Percentiles rank a stretch among this genome's conserved stretches.
These are phyloP conservation scores for Cornus suecica DNA, from an alignment of 148 eudicot genomes.

Conservation along the genomic window DNA sequence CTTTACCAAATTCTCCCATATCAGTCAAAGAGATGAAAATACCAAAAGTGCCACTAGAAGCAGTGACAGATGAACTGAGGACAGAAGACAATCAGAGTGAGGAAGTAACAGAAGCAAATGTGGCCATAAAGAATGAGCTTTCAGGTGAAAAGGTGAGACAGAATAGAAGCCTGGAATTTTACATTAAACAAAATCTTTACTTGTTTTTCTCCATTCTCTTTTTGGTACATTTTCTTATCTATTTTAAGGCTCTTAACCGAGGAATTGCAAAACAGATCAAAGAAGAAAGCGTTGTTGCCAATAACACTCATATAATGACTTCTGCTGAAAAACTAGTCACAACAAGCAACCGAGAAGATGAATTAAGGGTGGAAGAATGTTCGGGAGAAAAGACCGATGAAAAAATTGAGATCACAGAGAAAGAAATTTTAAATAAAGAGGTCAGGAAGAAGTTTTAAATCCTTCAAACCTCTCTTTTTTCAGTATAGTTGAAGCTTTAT, in stretches of 20 bases:
- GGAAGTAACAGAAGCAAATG: constrained; percentile 21
- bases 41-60: constrained; percentile 18
- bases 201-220: background rate
- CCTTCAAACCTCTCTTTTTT: constrained; percentile 1
- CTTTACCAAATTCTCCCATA: background rate
- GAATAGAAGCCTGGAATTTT: background rate
- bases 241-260: constrained; percentile 6
- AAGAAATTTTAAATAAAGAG: constrained; percentile 5
- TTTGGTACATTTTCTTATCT: background rate
- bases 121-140: constrained; percentile 14
- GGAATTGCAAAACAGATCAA: constrained; percentile 15
- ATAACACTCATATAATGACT: background rate
- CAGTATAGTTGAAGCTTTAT: background rate
- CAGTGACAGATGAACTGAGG: constrained; percentile 9
- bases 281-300: constrained; percentile 9
- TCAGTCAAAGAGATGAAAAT: constrained; percentile 10
- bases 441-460: constrained; percentile 1
- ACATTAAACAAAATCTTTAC: background rate
- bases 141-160: constrained; percentile 21
- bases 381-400: background rate
- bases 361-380: constrained; percentile 4
- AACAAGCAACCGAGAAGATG: constrained; percentile 7
- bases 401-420: background rate
- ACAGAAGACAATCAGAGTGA: constrained; percentile 2
- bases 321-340: constrained; percentile 4